A percentile compares a stretch with the other conserved stretches of the same genome.
Conservation (phyloP, 129 eudicot genomes). For the Tagetes erecta region DNA sequence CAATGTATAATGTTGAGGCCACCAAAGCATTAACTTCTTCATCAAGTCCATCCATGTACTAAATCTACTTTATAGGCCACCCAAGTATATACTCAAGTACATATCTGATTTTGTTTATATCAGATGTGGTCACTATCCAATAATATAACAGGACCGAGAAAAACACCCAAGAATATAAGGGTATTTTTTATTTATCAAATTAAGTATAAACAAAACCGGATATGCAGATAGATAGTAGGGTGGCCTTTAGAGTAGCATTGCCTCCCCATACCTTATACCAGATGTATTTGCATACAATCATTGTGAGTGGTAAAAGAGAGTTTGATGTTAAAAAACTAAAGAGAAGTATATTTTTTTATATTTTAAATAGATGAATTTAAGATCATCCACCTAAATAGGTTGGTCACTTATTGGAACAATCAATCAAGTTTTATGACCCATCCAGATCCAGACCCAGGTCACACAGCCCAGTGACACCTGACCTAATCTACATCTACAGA, state of each 20-base stretch:
- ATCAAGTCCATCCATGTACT: neutral
- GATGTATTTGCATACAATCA: neutral
- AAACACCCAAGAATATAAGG: neutral
- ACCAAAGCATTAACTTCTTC: neutral
- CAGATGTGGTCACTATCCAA: neutral
- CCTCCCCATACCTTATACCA: neutral
- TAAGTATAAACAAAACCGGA: too few species aligned
- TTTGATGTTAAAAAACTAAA: neutral
- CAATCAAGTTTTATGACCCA: neutral
- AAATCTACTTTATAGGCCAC: neutral
- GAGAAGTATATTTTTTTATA: neutral
- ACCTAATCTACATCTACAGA: neutral
- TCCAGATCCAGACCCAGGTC: neutral
- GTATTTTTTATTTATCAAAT: neutral
- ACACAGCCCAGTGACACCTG: neutral
- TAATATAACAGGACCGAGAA: neutral
- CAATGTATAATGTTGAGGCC: neutral
- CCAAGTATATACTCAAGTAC: neutral
- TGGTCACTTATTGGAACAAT: neutral
- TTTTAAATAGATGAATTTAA: neutral
- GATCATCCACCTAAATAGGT: neutral
- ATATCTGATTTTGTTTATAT: neutral
- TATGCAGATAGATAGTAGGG: neutral
- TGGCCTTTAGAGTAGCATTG: neutral
- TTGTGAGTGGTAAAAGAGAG: neutral